Percentiles rank a stretch among this genome's conserved stretches.
Evolutionary conservation across 331 rosid genomes (phyloP).

Genomic region (Phaseolus coccineus): DNA sequence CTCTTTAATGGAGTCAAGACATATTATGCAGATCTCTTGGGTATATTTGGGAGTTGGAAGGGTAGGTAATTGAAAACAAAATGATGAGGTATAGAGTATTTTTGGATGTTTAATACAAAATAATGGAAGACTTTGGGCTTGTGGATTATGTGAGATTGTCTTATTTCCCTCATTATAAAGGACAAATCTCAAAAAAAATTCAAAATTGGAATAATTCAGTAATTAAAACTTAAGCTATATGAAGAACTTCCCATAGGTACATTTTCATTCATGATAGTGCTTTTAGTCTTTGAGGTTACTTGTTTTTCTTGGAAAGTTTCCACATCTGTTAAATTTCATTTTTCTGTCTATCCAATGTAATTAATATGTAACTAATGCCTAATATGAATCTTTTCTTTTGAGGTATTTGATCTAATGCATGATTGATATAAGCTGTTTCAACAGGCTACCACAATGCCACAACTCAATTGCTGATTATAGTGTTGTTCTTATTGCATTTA

Average conservation of each 20-base stretch:
- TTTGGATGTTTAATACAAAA: background rate
- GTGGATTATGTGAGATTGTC: background rate
- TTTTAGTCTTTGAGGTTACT: slow-evolving; percentile 6
- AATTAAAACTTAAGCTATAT: background rate
- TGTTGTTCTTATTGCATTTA: slow-evolving; percentile 24
- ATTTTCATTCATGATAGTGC: slow-evolving; percentile 4
- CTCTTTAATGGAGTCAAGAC: background rate
- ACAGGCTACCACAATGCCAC: slow-evolving; percentile 3
- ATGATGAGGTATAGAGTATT: background rate
- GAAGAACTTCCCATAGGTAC: background rate
- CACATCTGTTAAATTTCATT: background rate
- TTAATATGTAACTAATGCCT: background rate
- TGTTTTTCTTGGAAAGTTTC: background rate
- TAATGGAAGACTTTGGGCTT: background rate
- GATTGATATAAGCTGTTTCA: slow-evolving; percentile 19
- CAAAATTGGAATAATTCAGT: background rate
- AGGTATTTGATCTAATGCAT: background rate
- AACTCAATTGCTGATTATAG: background rate
- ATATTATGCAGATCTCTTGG: background rate
- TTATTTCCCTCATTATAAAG: background rate
- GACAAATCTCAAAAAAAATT: background rate
- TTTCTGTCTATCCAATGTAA: background rate
- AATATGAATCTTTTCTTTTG: background rate
- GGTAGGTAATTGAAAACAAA: too few relatives aligned
- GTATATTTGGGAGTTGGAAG: background rate